Evolutionary conservation across 208 protist species (phyloP).

Genomic region (Leishmania major): DNA sequence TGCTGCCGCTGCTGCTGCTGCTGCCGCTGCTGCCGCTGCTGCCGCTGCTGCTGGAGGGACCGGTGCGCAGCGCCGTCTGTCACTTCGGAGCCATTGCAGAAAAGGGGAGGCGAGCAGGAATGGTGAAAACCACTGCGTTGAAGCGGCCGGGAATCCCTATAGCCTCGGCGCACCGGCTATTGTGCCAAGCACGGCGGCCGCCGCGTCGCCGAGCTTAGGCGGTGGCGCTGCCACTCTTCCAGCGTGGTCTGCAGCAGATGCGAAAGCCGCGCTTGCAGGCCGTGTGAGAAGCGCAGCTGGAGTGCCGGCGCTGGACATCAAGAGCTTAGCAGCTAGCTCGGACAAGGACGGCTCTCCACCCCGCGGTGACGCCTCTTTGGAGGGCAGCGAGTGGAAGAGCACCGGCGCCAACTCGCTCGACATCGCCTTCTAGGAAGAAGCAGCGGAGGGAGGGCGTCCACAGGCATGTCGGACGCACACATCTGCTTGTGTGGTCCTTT

Average conservation of each 20-base stretch:
- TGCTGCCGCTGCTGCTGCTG: background rate
- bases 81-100: too few relatives aligned
- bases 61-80: background rate
- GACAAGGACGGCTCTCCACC: too few relatives aligned
- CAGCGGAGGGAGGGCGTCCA: background rate
- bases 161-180: background rate
- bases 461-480: background rate
- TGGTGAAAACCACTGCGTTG: background rate
- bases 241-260: background rate
- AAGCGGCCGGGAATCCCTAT: background rate
- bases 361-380: background rate
- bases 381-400: background rate
- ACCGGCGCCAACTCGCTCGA: background rate
- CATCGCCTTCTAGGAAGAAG: conserved; percentile 9
- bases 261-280: background rate
- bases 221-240: background rate
- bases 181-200: background rate
- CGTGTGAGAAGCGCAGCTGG: background rate
- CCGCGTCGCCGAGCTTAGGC: background rate
- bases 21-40: background rate
- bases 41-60: too few relatives aligned
- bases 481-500: background rate
- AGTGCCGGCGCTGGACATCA: background rate
- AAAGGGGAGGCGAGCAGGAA: too few relatives aligned
- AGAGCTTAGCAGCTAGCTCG: background rate